Evolutionary conservation across 371 early-diverging fungal species (phyloP).

Genomic region (Agmasoma carcini): DNA sequence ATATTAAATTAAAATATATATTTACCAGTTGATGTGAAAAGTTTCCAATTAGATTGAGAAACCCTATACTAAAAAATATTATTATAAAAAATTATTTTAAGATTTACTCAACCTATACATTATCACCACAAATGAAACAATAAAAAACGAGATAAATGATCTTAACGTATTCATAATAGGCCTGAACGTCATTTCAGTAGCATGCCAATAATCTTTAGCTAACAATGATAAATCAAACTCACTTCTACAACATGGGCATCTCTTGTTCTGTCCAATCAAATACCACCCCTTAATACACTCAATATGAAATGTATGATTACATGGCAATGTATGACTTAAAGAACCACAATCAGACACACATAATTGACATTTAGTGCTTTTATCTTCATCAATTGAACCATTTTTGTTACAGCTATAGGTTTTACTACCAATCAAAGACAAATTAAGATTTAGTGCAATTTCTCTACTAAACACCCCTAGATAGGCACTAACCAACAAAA

Average conservation of each 20-base stretch:
- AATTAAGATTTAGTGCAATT: slow-evolving; percentile 41
- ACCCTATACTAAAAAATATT: neutral
- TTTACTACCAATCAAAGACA: slow-evolving; percentile 35
- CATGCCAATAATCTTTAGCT: slow-evolving; percentile 43
- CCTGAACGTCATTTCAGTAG: slow-evolving; percentile 45
- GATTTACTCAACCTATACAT: too few relatives aligned
- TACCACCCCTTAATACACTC: slow-evolving; percentile 80
- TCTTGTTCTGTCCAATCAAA: slow-evolving; percentile 73
- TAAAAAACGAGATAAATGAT: slow-evolving; percentile 45
- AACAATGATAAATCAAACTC: slow-evolving; percentile 48
- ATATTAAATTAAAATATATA: neutral
- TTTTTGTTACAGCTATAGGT: slow-evolving; percentile 42
- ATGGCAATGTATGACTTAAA: slow-evolving; percentile 25
- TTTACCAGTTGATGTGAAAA: too few relatives aligned
- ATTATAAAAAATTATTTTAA: slow-evolving; percentile 9
- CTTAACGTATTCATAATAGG: slow-evolving; percentile 46
- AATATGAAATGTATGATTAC: slow-evolving; percentile 58
- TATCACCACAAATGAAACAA: slow-evolving; percentile 34
- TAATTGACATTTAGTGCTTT: slow-evolving; percentile 37
- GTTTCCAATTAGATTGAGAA: neutral
- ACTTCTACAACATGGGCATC: slow-evolving; percentile 70
- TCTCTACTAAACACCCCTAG: slow-evolving; percentile 49
- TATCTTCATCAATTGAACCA: slow-evolving; percentile 24
- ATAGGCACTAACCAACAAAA: slow-evolving; percentile 43
- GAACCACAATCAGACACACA: slow-evolving; percentile 23